These are phyloP conservation scores for Backusella liffmaniae DNA, from an alignment of 192 early-diverging fungal genomes.

Conservation along the genomic window DNA sequence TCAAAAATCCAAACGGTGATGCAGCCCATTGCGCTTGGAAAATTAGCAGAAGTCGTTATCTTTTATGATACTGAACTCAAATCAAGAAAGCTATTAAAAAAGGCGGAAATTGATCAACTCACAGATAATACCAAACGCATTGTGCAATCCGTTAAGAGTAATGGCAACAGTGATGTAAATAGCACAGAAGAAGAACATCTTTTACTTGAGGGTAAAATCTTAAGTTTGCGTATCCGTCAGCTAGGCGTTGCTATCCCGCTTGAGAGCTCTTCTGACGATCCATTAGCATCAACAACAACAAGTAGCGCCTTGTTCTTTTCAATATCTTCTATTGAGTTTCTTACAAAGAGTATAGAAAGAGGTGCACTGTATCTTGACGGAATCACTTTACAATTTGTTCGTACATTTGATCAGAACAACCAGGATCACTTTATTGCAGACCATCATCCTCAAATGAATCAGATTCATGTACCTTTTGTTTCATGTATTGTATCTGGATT, in stretches of 20 bases:
- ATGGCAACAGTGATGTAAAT: conserved; percentile 3
- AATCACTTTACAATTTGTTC: conserved; percentile 71
- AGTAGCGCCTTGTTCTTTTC: conserved; percentile 63
- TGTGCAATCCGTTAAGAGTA: conserved; percentile 51
- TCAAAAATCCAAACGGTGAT: conserved; percentile 67
- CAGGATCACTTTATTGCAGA: conserved; percentile 54
- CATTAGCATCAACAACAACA: not conserved
- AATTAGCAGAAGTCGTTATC: conserved; percentile 58
- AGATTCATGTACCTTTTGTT: conserved; percentile 51
- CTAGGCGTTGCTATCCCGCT: conserved; percentile 67
- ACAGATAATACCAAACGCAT: conserved; percentile 65
- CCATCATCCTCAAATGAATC: conserved; percentile 54
- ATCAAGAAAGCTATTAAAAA: conserved; percentile 51
- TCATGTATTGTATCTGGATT: conserved; percentile 46
- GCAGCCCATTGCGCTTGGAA: conserved; percentile 68
- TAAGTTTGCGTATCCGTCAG: conserved; percentile 51
- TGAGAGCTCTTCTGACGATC: conserved; percentile 10
- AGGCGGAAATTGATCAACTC: conserved; percentile 56
- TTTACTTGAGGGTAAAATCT: conserved; percentile 51
- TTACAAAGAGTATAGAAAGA: conserved; percentile 57
- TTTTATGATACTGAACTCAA: conserved; percentile 70
- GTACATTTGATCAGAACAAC: conserved; percentile 56
- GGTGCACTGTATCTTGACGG: conserved; percentile 55
- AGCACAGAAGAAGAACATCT: conserved; percentile 51
- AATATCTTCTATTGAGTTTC: conserved; percentile 51